Conservation (phyloP, 2,329 filamentous ascomycete genomes). For the Trichophyton mentagrophytes region DNA sequence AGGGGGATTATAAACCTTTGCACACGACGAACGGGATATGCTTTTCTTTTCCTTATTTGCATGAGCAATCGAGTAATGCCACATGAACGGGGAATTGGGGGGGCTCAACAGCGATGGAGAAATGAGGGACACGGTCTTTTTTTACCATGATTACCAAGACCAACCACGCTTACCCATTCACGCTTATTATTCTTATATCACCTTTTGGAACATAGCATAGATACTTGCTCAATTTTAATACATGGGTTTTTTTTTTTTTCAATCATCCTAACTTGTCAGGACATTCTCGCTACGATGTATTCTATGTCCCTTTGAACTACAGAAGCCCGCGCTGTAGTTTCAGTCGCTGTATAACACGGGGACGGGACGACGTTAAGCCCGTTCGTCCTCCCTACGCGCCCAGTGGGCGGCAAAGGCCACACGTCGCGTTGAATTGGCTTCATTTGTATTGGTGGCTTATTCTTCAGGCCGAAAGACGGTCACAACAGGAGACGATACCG, state of each 20-base stretch:
- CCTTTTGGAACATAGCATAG: constrained; percentile 2
- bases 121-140: not conserved
- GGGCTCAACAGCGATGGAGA: not conserved
- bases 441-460: not conserved
- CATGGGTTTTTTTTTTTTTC: not conserved
- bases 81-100: not conserved
- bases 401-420: not conserved
- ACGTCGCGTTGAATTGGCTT: not conserved
- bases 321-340: not conserved
- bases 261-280: not conserved
- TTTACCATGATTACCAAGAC: not conserved
- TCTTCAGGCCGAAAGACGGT: not conserved
- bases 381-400: not conserved
- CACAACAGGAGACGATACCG: not conserved
- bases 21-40: not conserved
- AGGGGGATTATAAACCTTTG: not conserved
- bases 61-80: not conserved
- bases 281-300: not conserved
- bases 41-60: not conserved
- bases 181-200: not conserved
- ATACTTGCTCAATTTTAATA: constrained; percentile 1
- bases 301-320: not conserved
- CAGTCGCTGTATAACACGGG: not conserved
- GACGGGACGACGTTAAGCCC: not conserved
- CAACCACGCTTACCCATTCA: not conserved